Evolutionary conservation across 805 yeast species (phyloP).

Genomic region (Pichia nanzhaoensis): DNA sequence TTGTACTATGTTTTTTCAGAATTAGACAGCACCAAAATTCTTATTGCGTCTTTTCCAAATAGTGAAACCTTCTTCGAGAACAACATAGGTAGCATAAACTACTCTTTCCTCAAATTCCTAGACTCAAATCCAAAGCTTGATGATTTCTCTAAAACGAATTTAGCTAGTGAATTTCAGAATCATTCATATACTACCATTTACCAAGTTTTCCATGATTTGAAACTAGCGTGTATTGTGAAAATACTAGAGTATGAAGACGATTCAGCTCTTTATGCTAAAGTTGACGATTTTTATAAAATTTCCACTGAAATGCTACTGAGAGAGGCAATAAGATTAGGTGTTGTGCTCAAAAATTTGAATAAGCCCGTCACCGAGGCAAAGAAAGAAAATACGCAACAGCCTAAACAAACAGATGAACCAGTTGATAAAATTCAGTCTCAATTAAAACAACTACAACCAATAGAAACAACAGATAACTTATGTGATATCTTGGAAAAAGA

Average conservation of each 20-base stretch:
- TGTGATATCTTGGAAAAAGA: constrained; percentile 38
- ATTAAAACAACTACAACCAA: constrained; percentile 27
- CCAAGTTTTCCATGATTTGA: constrained; percentile 60
- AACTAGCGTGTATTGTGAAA: constrained; percentile 43
- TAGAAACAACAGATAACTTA: constrained; percentile 13
- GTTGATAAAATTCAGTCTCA: constrained; percentile 15
- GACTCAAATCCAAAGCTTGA: constrained; percentile 18
- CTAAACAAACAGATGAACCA: background rate
- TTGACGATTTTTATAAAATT: constrained; percentile 59
- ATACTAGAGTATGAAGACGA: constrained; percentile 46
- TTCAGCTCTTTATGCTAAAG: constrained; percentile 38
- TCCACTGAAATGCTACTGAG: constrained; percentile 56
- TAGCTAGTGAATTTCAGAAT: constrained; percentile 35
- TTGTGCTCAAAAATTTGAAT: constrained; percentile 17
- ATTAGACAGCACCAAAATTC: constrained; percentile 18
- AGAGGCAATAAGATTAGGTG: constrained; percentile 46
- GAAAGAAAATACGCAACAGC: background rate
- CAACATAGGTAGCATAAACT: constrained; percentile 37
- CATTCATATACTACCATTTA: constrained; percentile 44
- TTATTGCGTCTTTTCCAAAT: constrained; percentile 33
- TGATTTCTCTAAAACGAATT: constrained; percentile 28
- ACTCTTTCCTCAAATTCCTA: constrained; percentile 35
- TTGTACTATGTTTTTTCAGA: constrained; percentile 18
- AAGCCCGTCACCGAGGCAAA: background rate
- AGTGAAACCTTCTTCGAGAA: constrained; percentile 37